Percentiles rank a stretch among this genome's conserved stretches.
phyloP scores from a whole-genome alignment of 2,329 filamentous ascomycete genomes.

The Colletotrichum orchidophilum region DNA sequence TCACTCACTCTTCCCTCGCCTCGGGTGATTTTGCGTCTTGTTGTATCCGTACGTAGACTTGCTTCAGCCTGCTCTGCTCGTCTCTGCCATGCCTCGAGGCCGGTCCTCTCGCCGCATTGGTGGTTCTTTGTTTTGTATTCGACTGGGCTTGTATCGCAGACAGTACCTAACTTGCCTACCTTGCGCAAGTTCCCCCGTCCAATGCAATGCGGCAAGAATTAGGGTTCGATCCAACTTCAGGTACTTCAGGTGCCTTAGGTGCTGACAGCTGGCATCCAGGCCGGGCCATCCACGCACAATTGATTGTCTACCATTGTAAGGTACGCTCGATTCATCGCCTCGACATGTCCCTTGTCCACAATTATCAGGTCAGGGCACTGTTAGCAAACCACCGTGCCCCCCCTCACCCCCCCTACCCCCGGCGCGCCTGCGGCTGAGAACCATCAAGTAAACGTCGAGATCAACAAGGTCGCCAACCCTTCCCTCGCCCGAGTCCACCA shows the following conservation, averaged over 20 bases:
- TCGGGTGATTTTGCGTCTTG: not conserved
- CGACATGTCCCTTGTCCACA: not conserved
- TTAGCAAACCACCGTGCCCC: not conserved
- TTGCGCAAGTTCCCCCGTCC: not conserved
- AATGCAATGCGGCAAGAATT: not conserved
- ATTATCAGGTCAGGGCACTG: not conserved
- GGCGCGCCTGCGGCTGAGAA: not conserved
- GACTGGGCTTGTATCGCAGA: not conserved
- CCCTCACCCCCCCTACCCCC: no score
- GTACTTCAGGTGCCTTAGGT: not conserved
- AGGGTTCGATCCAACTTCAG: not conserved
- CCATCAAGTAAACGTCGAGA: not conserved
- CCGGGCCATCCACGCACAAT: not conserved
- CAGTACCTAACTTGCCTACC: not conserved
- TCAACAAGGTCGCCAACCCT: not conserved
- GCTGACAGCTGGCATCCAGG: slow-evolving; percentile 1
- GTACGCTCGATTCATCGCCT: not conserved
- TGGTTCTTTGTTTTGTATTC: not conserved
- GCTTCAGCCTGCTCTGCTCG: not conserved
- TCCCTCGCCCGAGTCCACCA: not conserved
- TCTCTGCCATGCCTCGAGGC: not conserved
- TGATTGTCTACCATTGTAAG: not conserved
- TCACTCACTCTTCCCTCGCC: not conserved
- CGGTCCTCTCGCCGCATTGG: not conserved
- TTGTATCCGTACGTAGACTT: no score